Conservation (phyloP, 768 basidiomycete genomes). For the Lactifluus volemus region DNA sequence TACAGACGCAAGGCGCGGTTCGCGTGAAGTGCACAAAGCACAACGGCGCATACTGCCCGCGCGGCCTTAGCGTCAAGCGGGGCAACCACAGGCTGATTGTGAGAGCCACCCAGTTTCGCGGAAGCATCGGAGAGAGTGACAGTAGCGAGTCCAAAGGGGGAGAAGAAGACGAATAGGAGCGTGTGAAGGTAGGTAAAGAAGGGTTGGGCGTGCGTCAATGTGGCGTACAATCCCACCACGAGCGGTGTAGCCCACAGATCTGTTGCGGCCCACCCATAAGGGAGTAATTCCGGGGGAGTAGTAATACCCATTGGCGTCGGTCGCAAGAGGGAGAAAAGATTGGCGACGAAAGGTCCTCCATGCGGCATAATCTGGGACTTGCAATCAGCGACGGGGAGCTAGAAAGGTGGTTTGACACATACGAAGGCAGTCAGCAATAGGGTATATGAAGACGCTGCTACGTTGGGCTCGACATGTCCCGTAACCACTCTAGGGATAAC, state of each 20-base stretch:
- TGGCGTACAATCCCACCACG: conserved; percentile 68
- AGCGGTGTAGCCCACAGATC: conserved; percentile 84
- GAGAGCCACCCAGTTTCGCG: background rate
- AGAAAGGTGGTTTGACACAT: background rate
- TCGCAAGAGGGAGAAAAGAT: conserved; percentile 65
- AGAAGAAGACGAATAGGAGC: conserved; percentile 17
- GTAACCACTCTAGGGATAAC: conserved; percentile 13
- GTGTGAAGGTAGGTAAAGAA: conserved; percentile 36
- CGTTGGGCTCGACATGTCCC: conserved; percentile 9
- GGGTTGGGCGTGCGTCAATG: conserved; percentile 80
- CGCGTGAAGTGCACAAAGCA: conserved; percentile 54
- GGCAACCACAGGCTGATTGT: conserved; percentile 23
- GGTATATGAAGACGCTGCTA: conserved; percentile 14
- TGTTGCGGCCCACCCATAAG: conserved; percentile 78
- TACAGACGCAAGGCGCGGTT: conserved; percentile 62
- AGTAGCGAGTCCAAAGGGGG: conserved; percentile 9
- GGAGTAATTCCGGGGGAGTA: conserved; percentile 71
- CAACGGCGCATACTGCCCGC: conserved; percentile 59
- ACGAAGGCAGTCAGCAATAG: conserved; percentile 14
- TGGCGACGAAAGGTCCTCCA: conserved; percentile 72
- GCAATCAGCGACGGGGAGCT: background rate
- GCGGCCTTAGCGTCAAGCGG: conserved; percentile 57
- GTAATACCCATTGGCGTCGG: conserved; percentile 59
- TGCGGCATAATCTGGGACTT: conserved; percentile 13
- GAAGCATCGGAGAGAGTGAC: conserved; percentile 5